Conservation (phyloP, 2,329 filamentous ascomycete species). For the Penicillium sp. region DNA sequence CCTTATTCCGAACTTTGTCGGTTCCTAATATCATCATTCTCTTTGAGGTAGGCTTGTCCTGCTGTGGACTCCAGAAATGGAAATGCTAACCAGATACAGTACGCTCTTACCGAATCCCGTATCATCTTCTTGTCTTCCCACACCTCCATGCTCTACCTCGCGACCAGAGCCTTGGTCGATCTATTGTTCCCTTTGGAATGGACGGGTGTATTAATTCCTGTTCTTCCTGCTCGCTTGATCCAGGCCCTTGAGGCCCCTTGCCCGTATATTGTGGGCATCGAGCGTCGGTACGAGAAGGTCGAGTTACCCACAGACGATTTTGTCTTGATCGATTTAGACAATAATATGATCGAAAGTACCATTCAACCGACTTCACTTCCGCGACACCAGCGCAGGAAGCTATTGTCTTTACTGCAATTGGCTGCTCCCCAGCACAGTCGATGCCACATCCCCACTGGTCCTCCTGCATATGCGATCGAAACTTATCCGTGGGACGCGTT, state of each 20-base stretch:
- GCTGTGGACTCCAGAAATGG: not conserved
- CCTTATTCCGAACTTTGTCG: conserved; percentile 83
- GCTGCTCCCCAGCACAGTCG: conserved; percentile 87
- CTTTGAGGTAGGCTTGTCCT: conserved; percentile 60
- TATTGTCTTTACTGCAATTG: conserved; percentile 81
- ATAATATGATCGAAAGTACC: conserved; percentile 84
- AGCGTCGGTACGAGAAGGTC: conserved; percentile 69
- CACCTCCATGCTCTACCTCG: conserved; percentile 92
- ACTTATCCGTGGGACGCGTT: conserved; percentile 89
- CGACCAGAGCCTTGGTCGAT: conserved; percentile 80
- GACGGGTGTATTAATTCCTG: conserved; percentile 90
- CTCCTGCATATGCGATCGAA: conserved; percentile 89
- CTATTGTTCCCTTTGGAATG: conserved; percentile 88
- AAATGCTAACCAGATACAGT: conserved; percentile 43
- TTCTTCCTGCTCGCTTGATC: conserved; percentile 81
- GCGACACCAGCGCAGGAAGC: conserved; percentile 83
- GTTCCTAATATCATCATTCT: conserved; percentile 89
- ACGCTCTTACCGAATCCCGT: conserved; percentile 84
- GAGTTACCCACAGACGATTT: conserved; percentile 88
- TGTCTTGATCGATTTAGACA: conserved; percentile 89
- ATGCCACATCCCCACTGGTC: conserved; percentile 81
- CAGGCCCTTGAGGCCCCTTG: conserved; percentile 92
- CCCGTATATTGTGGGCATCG: conserved; percentile 94
- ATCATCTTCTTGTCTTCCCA: conserved; percentile 97
- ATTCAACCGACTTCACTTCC: conserved; percentile 74